phyloP scores from a whole-genome alignment of 129 eudicot species.

The Tagetes patula region DNA sequence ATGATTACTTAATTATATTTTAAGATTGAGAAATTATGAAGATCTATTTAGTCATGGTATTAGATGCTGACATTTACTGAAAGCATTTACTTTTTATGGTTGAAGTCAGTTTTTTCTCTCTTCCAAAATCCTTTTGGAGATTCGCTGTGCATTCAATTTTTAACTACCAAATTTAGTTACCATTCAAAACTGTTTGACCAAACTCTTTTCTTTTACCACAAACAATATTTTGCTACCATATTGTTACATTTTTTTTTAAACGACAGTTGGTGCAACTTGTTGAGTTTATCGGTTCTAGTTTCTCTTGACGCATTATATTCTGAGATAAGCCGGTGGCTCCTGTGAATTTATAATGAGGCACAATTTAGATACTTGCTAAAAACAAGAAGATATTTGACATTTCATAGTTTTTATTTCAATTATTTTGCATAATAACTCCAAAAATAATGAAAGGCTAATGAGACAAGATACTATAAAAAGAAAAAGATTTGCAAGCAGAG shows the following conservation, averaged over 20 bases:
- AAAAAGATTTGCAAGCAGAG: conserved; percentile 23
- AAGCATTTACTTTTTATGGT: conserved; percentile 23
- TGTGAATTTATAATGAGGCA: not conserved
- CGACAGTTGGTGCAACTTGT: no score
- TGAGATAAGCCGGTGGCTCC: no score
- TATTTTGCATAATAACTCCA: not conserved
- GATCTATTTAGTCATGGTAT: not conserved
- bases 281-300: no score
- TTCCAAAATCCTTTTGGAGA: conserved; percentile 25
- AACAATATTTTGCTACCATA: conserved; percentile 27
- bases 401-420: not conserved
- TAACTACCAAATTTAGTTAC: conserved; percentile 33
- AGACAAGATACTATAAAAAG: conserved; percentile 30
- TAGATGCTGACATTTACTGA: conserved; percentile 13
- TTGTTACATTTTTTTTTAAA: not conserved
- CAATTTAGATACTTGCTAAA: not conserved
- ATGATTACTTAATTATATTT: conserved; percentile 1
- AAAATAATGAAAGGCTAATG: conserved; percentile 9
- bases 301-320: no score
- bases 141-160: conserved; percentile 28
- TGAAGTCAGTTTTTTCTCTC: conserved; percentile 15
- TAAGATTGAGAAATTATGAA: not conserved
- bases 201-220: conserved; percentile 21
- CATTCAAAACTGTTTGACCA: conserved; percentile 30
- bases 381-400: not conserved